Evolutionary conservation across 2,329 filamentous ascomycete genomes (phyloP).

Genomic region (Bipolaris sorokiniana): DNA sequence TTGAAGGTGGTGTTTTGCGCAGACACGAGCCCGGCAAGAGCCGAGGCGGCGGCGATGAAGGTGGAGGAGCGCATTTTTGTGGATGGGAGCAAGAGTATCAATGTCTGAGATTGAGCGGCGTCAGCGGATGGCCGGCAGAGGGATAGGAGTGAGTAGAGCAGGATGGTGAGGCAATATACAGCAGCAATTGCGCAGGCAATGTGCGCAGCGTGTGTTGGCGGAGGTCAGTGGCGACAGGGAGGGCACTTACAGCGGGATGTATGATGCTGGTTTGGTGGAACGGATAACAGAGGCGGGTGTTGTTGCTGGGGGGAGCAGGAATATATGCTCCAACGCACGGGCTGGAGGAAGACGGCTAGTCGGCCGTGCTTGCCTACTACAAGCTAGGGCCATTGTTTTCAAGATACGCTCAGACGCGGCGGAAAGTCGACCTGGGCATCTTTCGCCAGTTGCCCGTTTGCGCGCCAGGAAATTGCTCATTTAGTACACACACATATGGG

Average conservation of each 20-base stretch:
- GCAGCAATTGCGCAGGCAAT: conserved; percentile 14
- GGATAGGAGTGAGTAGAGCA: conserved; percentile 7
- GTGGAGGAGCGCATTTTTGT: conserved; percentile 57
- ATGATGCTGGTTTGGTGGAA: conserved; percentile 20
- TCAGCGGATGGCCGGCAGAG: conserved; percentile 35
- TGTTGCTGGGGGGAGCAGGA: conserved; percentile 23
- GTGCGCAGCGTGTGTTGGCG: conserved; percentile 3
- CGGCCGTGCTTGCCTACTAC: conserved; percentile 15
- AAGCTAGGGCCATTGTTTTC: conserved; percentile 24
- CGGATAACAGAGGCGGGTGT: conserved; percentile 19
- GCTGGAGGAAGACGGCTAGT: conserved; percentile 23
- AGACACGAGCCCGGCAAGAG: conserved; percentile 54
- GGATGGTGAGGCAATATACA: conserved; percentile 6
- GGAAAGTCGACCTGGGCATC: conserved; percentile 11
- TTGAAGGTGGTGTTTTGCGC: conserved; percentile 52
- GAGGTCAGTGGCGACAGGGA: not conserved
- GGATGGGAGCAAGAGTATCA: conserved; percentile 40
- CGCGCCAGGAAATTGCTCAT: conserved; percentile 27
- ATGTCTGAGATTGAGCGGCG: conserved; percentile 39
- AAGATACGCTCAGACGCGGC: conserved; percentile 36
- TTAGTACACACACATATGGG: conserved; percentile 9
- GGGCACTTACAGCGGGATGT: conserved; percentile 24
- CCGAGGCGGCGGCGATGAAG: conserved; percentile 54
- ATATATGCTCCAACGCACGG: conserved; percentile 24
- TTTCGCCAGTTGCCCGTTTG: conserved; percentile 7